Base-by-base conservation (phyloP, 331 rosid genomes). In the Malus hybrid region DNA sequence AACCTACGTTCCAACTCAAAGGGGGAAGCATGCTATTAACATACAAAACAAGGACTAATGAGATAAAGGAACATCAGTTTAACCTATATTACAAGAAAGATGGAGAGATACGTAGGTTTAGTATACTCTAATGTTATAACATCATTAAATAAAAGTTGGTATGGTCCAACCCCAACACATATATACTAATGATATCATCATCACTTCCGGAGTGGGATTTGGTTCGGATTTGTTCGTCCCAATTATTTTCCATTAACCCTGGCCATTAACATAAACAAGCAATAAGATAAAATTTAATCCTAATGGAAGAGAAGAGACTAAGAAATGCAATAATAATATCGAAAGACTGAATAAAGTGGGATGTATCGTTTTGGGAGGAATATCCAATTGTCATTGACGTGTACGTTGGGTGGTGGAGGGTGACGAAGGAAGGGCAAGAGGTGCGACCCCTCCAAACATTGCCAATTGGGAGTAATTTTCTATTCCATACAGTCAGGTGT, bases 141-240 rank as follows among this genome's bases (percentile, higher is more conserved):
- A 42, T 42, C 48, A 42, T 42, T 42, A 42, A 42, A 42, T 42
- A 3, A 10, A 42, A 42, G 14, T 10, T 42, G 48, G 48, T 42
- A 42, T 42, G 48, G 48, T 10, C 48, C 48, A 42, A 42, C 48
- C 48, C 48, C 48, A 42, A 42, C 48, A 42, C 48, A 42, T 10
- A 42, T 42, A 39, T 39, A 39, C 44, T 9, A 39, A 39, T 42
- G 48, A 10, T 42, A 42, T 42, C 14, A 42, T 42, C 14, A 10
- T 3, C 10, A 6, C 44, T 55, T 16, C 28, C 18, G 14, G 70
- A 79, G 84, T 85, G 88, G 86, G 82, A 81, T 82, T 85, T 79
- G 86, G 80, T 81, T 79, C 67, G 83, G 81, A 84, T 78, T 84
- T 76, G 80, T 65, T 56, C 57, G 56, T 55, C 74, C 67, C 56